phyloP scores from a whole-genome alignment of 495 filamentous ascomycete species.

The Trichoderma reesei region DNA sequence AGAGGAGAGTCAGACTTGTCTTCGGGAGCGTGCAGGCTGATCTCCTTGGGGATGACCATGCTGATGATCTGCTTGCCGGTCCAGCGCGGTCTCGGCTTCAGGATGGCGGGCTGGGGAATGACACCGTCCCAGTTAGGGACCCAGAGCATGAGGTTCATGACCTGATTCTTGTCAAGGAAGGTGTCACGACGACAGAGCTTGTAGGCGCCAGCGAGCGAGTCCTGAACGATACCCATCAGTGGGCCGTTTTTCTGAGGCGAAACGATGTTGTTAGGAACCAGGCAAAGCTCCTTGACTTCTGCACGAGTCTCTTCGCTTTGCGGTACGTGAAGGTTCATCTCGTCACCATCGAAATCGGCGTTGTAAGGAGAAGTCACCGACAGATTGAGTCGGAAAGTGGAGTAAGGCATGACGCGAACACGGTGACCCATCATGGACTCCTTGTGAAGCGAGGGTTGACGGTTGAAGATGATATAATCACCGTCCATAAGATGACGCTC shows the following conservation, averaged over 20 bases:
- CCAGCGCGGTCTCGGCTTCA: constrained; percentile 88
- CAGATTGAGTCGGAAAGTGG: constrained; percentile 91
- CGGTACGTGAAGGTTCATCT: constrained; percentile 98
- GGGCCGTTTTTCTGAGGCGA: constrained; percentile 95
- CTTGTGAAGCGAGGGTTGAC: constrained; percentile 96
- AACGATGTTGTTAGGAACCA: constrained; percentile 95
- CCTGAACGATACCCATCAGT: constrained; percentile 99
- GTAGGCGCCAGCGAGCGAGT: constrained; percentile 92
- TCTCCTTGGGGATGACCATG: constrained; percentile 76
- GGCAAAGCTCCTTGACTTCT: constrained; percentile 84
- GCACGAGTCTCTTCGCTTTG: constrained; percentile 95
- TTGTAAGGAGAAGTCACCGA: constrained; percentile 98
- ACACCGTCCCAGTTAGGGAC: constrained; percentile 95
- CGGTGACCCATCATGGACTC: constrained; percentile 99
- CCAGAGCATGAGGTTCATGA: constrained; percentile 95
- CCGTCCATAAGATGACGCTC: constrained; percentile 92
- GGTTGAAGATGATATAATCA: constrained; percentile 98
- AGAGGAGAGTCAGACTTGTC: constrained; percentile 51
- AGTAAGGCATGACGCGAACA: constrained; percentile 96
- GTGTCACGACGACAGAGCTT: constrained; percentile 90
- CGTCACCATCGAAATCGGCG: constrained; percentile 97
- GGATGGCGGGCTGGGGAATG: constrained; percentile 80
- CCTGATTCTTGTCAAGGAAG: constrained; percentile 78
- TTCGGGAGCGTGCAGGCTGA: constrained; percentile 63
- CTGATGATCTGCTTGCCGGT: constrained; percentile 98